Conservation (phyloP, 805 yeast genomes). For the Lachancea nothofagi region DNA sequence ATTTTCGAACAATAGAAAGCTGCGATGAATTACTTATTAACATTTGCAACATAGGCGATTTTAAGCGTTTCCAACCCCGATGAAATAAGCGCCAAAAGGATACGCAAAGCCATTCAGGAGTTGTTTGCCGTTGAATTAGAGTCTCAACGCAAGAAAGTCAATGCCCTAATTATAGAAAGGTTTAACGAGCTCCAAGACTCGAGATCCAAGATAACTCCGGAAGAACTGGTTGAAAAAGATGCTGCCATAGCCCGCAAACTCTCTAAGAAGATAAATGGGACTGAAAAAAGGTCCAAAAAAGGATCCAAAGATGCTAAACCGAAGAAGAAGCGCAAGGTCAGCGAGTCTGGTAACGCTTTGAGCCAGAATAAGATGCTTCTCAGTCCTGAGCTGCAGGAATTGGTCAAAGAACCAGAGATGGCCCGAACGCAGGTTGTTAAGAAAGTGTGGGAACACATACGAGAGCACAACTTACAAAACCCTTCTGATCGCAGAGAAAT, state of each 20-base stretch:
- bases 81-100: slow-evolving; percentile 62
- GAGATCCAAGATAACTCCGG: slow-evolving; percentile 27
- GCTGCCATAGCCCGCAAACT: slow-evolving; percentile 47
- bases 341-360: slow-evolving; percentile 30
- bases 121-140: slow-evolving; percentile 54
- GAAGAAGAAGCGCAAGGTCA: slow-evolving; percentile 16
- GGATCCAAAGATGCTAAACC: slow-evolving; percentile 11
- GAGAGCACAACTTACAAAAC: slow-evolving; percentile 55
- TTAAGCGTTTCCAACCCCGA: slow-evolving; percentile 64
- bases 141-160: slow-evolving; percentile 47
- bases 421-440: slow-evolving; percentile 71
- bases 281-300: slow-evolving; percentile 11
- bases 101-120: slow-evolving; percentile 67
- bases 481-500: slow-evolving; percentile 62
- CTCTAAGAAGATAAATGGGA: slow-evolving; percentile 27
- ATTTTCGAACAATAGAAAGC: background rate
- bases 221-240: slow-evolving; percentile 44
- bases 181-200: slow-evolving; percentile 43
- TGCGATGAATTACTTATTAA: background rate
- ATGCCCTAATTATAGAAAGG: slow-evolving; percentile 54
- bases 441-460: slow-evolving; percentile 64
- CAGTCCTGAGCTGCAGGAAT: slow-evolving; percentile 45
- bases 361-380: slow-evolving; percentile 41
- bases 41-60: slow-evolving; percentile 47
- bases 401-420: slow-evolving; percentile 42